Percentiles rank a stretch among this genome's conserved stretches.
These are phyloP conservation scores for carrot (Daucus carota) DNA, from an alignment of 129 eudicot species.

Conservation along the genomic window DNA sequence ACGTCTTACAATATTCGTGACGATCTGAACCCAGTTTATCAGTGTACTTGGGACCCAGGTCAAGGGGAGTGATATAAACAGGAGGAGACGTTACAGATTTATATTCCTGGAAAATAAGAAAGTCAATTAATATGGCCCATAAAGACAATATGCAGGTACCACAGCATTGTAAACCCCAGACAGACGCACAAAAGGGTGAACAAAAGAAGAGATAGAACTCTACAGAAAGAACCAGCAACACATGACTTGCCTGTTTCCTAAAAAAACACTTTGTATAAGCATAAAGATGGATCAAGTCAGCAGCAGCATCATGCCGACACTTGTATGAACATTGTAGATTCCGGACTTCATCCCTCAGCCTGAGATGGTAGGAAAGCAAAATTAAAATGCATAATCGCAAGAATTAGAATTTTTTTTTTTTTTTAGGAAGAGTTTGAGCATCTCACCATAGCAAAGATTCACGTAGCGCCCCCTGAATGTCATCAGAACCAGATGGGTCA, in stretches of 20 bases:
- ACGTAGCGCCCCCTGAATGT: constrained; percentile 48
- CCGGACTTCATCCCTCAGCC: constrained; percentile 97
- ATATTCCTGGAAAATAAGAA: constrained; percentile 48
- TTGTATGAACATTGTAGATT: constrained; percentile 72
- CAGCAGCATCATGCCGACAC: constrained; percentile 97
- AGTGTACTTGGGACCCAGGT: constrained; percentile 79
- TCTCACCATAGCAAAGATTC: constrained; percentile 81
- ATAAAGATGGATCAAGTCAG: constrained; percentile 86
- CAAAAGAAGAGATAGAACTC: neutral
- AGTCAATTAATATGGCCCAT: neutral
- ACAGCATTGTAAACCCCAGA: neutral
- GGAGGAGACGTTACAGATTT: constrained; percentile 69
- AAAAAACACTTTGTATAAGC: constrained; percentile 81
- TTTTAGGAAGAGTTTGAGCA: neutral
- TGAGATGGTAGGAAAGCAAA: constrained; percentile 12
- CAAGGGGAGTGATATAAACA: constrained; percentile 86
- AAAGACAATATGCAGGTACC: neutral
- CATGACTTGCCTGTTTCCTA: constrained; percentile 53
- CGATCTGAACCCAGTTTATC: constrained; percentile 69
- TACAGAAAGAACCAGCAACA: neutral
- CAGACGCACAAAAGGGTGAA: neutral
- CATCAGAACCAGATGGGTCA: constrained; percentile 72
- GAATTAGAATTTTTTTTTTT: too few relatives aligned
- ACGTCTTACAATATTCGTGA: constrained; percentile 79
- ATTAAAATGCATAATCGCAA: neutral